A percentile compares a stretch with the other conserved stretches of the same genome.
Evolutionary conservation across 257 asterid species (phyloP).

Genomic region (Misopates orontium): DNA sequence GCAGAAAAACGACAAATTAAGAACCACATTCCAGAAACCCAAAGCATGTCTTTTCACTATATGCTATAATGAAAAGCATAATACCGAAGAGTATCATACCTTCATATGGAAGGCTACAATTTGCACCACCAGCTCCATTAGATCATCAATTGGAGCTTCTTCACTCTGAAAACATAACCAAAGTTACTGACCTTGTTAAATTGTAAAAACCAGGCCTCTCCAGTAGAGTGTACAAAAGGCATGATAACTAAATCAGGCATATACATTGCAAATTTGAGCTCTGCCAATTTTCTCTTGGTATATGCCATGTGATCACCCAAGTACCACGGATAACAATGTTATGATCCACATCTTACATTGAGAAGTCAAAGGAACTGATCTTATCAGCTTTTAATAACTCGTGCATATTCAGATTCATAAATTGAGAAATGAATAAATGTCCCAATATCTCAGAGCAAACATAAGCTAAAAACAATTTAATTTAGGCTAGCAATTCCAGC

Average conservation of each 20-base stretch:
- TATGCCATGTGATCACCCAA: neutral
- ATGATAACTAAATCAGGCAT: neutral
- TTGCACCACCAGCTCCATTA: conserved; percentile 85
- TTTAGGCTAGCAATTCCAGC: conserved; percentile 6
- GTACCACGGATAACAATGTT: too few species aligned
- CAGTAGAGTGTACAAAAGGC: neutral
- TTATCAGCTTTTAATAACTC: neutral
- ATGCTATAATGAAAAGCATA: conserved; percentile 5
- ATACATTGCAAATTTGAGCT: neutral
- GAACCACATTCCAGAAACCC: neutral
- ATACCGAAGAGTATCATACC: conserved; percentile 41
- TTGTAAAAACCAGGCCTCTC: too few species aligned
- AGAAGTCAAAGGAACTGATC: neutral
- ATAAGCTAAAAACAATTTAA: neutral
- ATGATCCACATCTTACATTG: too few species aligned
- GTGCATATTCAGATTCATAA: conserved; percentile 7
- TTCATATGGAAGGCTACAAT: conserved; percentile 92
- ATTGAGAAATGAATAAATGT: neutral
- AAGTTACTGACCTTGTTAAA: conserved; percentile 1
- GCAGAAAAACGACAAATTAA: too few species aligned
- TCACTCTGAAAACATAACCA: conserved; percentile 44
- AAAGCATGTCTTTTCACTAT: neutral
- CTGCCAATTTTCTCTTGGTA: neutral
- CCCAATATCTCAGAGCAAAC: neutral
- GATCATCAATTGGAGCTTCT: conserved; percentile 64